Evolutionary conservation across 1,284 basidiomycete genomes (phyloP).

Genomic region (Pseudomicrostroma phylloplanum): DNA sequence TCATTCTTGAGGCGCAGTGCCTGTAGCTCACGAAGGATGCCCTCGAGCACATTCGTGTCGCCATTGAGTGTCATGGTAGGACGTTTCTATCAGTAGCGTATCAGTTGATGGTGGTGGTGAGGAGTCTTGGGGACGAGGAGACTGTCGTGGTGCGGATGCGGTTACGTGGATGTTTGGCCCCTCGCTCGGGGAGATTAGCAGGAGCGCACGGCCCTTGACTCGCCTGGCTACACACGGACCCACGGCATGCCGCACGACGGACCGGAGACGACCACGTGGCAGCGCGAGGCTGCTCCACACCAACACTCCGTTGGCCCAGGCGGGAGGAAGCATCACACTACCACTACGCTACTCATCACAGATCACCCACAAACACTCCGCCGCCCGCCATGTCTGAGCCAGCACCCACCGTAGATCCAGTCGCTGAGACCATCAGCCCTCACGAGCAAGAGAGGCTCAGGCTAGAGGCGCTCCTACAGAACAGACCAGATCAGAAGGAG

Average conservation of each 20-base stretch:
- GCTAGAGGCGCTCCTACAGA: constrained; percentile 2
- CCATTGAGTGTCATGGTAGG: constrained; percentile 3
- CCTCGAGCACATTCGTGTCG: constrained; percentile 19
- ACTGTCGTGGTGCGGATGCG: no score
- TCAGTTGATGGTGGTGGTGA: background rate
- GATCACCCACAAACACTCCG: background rate
- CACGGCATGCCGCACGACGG: no score
- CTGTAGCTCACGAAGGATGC: constrained; percentile 36
- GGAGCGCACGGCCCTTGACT: no score
- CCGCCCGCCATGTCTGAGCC: background rate
- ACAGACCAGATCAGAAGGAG: background rate
- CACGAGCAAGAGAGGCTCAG: background rate
- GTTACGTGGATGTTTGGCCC: no score
- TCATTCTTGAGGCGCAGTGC: constrained; percentile 39
- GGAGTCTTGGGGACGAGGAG: background rate
- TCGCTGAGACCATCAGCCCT: background rate
- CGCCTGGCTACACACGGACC: no score
- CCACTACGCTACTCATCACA: background rate
- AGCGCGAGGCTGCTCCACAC: no score
- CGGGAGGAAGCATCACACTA: background rate
- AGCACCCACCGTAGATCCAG: background rate
- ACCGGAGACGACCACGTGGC: no score
- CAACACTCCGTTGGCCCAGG: no score
- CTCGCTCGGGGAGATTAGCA: no score
- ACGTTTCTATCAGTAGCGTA: no score